Conservation (phyloP, 371 early-diverging fungal species). For the Mucor indicus region DNA sequence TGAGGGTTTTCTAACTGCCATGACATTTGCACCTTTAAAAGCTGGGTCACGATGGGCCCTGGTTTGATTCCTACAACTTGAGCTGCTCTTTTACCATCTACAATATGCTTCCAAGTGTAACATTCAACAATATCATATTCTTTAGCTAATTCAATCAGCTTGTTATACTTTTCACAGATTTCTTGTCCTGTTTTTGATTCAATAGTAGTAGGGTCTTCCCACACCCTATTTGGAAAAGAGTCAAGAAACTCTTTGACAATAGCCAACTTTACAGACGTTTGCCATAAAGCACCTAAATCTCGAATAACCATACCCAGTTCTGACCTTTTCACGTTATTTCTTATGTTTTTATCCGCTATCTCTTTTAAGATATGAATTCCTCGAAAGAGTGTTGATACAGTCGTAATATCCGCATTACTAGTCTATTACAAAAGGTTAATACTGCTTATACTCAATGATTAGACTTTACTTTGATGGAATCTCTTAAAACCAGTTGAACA, state of each 20-base stretch:
- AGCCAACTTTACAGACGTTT: conserved; percentile 54
- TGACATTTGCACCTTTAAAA: conserved; percentile 59
- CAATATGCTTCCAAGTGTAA: conserved; percentile 56
- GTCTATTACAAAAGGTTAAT: too few species aligned
- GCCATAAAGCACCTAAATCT: conserved; percentile 60
- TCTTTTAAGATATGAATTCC: conserved; percentile 22
- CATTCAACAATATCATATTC: conserved; percentile 53
- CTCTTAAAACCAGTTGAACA: conserved; percentile 36
- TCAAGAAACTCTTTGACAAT: conserved; percentile 51
- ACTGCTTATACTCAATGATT: too few species aligned
- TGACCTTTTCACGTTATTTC: conserved; percentile 17
- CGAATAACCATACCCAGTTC: conserved; percentile 54
- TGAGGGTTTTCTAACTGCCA: conserved; percentile 74
- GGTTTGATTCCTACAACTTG: conserved; percentile 58
- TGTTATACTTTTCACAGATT: conserved; percentile 33
- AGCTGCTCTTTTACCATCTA: conserved; percentile 67
- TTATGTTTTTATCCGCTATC: conserved; percentile 21
- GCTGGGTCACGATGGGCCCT: conserved; percentile 59
- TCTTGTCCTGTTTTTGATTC: conserved; percentile 1
- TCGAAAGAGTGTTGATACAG: conserved; percentile 40
- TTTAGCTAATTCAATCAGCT: conserved; percentile 29
- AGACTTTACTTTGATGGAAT: conserved; percentile 37
- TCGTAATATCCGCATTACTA: conserved; percentile 41
- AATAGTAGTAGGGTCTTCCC: conserved; percentile 14
- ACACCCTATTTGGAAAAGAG: conserved; percentile 4